Conservation (phyloP, 768 basidiomycete genomes). For the Pisolithus orientalis region DNA sequence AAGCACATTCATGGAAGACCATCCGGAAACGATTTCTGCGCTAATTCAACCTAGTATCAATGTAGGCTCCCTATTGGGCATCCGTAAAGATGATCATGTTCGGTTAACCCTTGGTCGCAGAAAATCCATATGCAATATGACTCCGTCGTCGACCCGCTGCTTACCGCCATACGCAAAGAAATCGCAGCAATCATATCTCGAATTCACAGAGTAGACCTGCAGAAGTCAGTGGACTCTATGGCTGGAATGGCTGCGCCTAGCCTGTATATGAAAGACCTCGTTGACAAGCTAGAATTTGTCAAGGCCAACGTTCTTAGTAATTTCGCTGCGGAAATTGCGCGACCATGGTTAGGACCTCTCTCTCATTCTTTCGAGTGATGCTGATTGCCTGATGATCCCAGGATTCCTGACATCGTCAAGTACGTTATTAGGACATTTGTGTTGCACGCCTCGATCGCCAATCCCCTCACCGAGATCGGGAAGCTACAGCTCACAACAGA, state of each 20-base stretch:
- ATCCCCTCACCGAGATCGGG: constrained; percentile 86
- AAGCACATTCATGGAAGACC: constrained; percentile 59
- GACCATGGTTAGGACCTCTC: constrained; percentile 53
- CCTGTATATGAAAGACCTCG: constrained; percentile 86
- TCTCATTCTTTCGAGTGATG: background rate
- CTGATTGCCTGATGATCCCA: constrained; percentile 20
- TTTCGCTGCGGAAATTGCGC: constrained; percentile 67
- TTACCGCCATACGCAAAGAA: constrained; percentile 72
- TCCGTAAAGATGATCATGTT: background rate
- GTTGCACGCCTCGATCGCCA: constrained; percentile 88
- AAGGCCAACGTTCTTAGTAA: constrained; percentile 72
- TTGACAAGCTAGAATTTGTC: constrained; percentile 80
- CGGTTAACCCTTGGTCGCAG: constrained; percentile 27
- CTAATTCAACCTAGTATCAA: constrained; percentile 49
- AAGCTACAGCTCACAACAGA: constrained; percentile 93
- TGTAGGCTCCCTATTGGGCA: constrained; percentile 37
- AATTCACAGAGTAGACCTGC: constrained; percentile 82
- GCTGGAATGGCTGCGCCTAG: constrained; percentile 50
- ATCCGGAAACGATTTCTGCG: constrained; percentile 50
- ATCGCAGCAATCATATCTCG: constrained; percentile 71
- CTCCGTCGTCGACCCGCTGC: constrained; percentile 54
- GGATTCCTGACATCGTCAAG: constrained; percentile 63
- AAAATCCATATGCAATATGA: constrained; percentile 47
- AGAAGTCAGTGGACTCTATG: constrained; percentile 61
- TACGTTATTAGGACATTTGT: constrained; percentile 84